phyloP scores from a whole-genome alignment of 352 stramenopile genomes.

The Globisporangium ultimum region DNA sequence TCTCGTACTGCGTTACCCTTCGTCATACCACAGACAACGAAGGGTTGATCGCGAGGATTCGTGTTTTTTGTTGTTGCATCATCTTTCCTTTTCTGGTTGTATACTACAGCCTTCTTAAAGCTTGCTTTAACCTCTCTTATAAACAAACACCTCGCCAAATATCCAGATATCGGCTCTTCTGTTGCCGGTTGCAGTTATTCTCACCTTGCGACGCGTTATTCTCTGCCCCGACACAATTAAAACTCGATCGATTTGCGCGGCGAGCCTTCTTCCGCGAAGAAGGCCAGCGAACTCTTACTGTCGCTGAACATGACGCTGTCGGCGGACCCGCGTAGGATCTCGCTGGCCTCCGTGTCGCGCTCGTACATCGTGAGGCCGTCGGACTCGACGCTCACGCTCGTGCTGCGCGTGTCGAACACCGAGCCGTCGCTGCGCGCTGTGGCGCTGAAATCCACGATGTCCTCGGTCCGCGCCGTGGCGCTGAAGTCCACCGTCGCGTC shows the following conservation, averaged over 20 bases:
- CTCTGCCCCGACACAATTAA: not conserved
- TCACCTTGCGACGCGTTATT: not conserved
- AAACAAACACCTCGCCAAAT: too few relatives aligned
- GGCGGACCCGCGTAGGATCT: slow-evolving; percentile 30
- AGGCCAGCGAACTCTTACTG: slow-evolving; percentile 27
- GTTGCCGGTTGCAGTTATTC: not conserved
- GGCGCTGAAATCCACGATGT: slow-evolving; percentile 5
- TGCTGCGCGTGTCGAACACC: slow-evolving; percentile 8
- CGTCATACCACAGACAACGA: too few relatives aligned
- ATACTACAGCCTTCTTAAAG: too few relatives aligned
- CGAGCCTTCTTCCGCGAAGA: slow-evolving; percentile 20
- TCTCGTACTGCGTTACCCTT: too few relatives aligned
- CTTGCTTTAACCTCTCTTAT: too few relatives aligned
- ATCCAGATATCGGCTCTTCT: not conserved
- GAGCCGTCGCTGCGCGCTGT: slow-evolving; percentile 3
- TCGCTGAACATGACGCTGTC: slow-evolving; percentile 20
- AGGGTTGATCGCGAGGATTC: too few relatives aligned
- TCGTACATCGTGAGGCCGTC: slow-evolving; percentile 20
- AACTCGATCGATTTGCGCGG: slow-evolving; percentile 17
- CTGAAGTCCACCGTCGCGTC: slow-evolving; percentile 1
- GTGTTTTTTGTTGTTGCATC: too few relatives aligned
- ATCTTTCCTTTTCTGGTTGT: too few relatives aligned
- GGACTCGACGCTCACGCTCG: slow-evolving; percentile 24
- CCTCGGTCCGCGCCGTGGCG: not conserved
- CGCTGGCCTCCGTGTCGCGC: slow-evolving; percentile 33